Conservation (phyloP, 176 grass and related monocot species). For the Eleusine indica region DNA sequence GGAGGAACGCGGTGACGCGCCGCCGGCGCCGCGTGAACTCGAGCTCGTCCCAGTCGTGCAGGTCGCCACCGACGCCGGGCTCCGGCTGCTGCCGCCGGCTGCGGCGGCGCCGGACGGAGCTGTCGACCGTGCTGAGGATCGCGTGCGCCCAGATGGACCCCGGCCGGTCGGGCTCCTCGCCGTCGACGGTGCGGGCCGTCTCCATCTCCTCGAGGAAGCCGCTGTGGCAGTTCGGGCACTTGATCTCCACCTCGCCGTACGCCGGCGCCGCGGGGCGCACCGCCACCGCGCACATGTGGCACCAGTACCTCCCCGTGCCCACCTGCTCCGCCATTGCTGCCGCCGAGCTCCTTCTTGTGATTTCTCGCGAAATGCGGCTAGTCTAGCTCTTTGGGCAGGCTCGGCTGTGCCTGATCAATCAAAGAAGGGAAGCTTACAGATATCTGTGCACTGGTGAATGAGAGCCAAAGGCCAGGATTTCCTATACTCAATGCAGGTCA, state of each 20-base stretch:
- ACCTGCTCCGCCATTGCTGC: slow-evolving; percentile 53
- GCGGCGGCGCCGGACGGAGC: slow-evolving; percentile 48
- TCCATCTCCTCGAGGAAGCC: slow-evolving; percentile 92
- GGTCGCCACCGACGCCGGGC: neutral
- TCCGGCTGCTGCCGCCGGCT: slow-evolving; percentile 37
- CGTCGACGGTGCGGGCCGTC: slow-evolving; percentile 41
- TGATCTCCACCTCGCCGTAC: slow-evolving; percentile 56
- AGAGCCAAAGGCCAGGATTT: neutral
- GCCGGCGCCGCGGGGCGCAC: slow-evolving; percentile 58
- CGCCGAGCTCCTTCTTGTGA: slow-evolving; percentile 26
- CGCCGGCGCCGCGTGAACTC: slow-evolving; percentile 44
- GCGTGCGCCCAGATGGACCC: slow-evolving; percentile 65
- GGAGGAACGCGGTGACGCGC: slow-evolving; percentile 52
- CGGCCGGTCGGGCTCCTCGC: slow-evolving; percentile 21
- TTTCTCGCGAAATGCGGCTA: slow-evolving; percentile 36
- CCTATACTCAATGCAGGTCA: neutral
- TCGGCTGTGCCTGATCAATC: slow-evolving; percentile 29
- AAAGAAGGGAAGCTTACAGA: neutral
- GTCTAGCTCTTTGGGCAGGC: slow-evolving; percentile 10
- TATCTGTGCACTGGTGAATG: neutral
- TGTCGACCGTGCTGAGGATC: slow-evolving; percentile 54
- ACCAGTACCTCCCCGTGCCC: slow-evolving; percentile 63
- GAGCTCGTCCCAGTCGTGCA: slow-evolving; percentile 26
- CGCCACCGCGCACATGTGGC: slow-evolving; percentile 74
- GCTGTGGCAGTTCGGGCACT: slow-evolving; percentile 78